These are phyloP conservation scores for Mallotus repandus DNA, from an alignment of 441 rosid species.

Conservation along the genomic window DNA sequence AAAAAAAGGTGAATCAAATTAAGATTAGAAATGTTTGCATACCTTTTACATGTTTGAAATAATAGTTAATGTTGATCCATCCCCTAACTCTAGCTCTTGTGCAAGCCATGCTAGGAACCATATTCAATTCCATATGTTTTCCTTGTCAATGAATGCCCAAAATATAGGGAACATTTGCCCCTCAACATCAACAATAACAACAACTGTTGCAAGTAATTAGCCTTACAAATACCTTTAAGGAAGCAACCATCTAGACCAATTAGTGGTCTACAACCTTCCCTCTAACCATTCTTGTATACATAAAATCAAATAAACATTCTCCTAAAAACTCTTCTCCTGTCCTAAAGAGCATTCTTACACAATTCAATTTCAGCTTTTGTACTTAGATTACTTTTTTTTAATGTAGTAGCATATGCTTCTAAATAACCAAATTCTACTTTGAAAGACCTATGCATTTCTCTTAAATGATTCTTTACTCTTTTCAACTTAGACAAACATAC, in stretches of 20 bases:
- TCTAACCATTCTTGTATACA: background rate
- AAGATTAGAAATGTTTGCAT: no score
- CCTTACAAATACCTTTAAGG: constrained; percentile 7
- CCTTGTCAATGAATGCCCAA: background rate
- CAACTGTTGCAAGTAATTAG: background rate
- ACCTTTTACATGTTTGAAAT: no score
- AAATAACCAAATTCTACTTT: background rate
- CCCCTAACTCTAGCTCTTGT: background rate
- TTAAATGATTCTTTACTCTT: no score
- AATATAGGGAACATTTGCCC: background rate
- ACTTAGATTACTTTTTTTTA: background rate
- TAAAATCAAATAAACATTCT: background rate
- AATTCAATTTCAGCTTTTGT: background rate
- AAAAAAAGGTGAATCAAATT: no score
- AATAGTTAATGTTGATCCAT: no score
- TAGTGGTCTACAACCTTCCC: background rate
- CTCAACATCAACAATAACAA: background rate
- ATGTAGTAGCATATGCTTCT: background rate
- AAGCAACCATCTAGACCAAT: constrained; percentile 2
- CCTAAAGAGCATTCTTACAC: background rate
- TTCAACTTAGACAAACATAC: no score
- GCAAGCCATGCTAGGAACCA: background rate
- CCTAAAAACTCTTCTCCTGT: background rate
- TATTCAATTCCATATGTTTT: background rate
- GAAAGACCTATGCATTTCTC: background rate